Evolutionary conservation across 805 yeast species (phyloP).

Genomic region (Ogataea naganishii): DNA sequence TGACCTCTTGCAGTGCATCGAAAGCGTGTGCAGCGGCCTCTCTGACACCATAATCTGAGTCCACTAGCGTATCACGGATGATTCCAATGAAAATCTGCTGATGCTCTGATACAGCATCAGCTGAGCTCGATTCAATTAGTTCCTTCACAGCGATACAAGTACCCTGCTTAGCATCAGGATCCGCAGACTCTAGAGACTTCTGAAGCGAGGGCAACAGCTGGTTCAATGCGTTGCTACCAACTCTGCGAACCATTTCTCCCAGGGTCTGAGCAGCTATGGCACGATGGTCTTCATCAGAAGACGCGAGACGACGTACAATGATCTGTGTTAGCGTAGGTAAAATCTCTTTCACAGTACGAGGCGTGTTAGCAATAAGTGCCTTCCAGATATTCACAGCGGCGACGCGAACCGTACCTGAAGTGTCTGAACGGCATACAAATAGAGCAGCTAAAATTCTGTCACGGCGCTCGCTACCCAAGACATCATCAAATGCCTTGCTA

Average conservation of each 20-base stretch:
- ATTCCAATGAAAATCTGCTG: slow-evolving; percentile 65
- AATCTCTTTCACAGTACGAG: slow-evolving; percentile 87
- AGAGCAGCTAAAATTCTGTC: slow-evolving; percentile 79
- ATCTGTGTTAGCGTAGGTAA: slow-evolving; percentile 73
- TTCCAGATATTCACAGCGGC: slow-evolving; percentile 95
- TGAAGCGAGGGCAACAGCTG: slow-evolving; percentile 82
- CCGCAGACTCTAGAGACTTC: slow-evolving; percentile 47
- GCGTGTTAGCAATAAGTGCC: slow-evolving; percentile 91
- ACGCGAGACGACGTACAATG: slow-evolving; percentile 76
- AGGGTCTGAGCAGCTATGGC: slow-evolving; percentile 86
- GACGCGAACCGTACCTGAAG: slow-evolving; percentile 76
- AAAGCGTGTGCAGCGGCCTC: slow-evolving; percentile 89
- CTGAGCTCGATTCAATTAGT: slow-evolving; percentile 65
- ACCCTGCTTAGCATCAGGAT: slow-evolving; percentile 89
- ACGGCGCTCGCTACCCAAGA: slow-evolving; percentile 82
- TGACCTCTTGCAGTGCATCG: slow-evolving; percentile 72
- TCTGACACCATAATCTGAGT: slow-evolving; percentile 64
- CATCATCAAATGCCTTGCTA: slow-evolving; percentile 58
- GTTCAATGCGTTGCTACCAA: slow-evolving; percentile 78
- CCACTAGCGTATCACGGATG: slow-evolving; percentile 72
- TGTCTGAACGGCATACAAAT: slow-evolving; percentile 91
- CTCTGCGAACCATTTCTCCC: slow-evolving; percentile 92
- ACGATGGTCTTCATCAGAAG: slow-evolving; percentile 71
- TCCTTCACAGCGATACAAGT: slow-evolving; percentile 90
- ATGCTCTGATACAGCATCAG: slow-evolving; percentile 51